Evolutionary conservation across 2,329 filamentous ascomycete species (phyloP), one percentile per base, ranked within the genome.

Genomic region (Fusarium sp.): DNA sequence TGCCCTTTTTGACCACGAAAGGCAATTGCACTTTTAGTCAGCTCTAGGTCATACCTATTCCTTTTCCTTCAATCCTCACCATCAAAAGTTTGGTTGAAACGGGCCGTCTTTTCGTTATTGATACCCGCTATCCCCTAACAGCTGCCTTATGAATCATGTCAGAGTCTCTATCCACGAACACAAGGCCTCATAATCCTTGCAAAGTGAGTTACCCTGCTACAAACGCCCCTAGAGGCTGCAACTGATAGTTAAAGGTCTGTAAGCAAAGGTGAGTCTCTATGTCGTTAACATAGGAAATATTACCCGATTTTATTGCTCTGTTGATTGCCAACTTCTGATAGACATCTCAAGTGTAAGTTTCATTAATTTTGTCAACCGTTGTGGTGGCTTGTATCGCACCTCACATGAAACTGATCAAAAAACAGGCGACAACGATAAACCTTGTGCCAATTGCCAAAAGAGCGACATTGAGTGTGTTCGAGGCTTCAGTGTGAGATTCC

Each of bases 371-470:
- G 18, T 38, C 44, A 26, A 13, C 12, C 16, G 38, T 33, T n/a
- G n/a, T n/a, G 38, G 54, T 33, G 30, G 54, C 28, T 33, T 56
- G 11, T 55, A 30, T n/a, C 24, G 15, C 22, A 9, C 20, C 5
- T 15, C 9, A 16, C 22, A 9, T 47, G n/a, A n/a, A 22, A 26
- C 48, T 53, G 2, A 53, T 36, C 48, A 35, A 35, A 4, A 39
- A 60, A 60, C 28, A 77, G 75, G 75, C n/a, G 75, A 77, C 42
- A 65, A 61, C 56, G 65, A 75, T 30, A 61, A 68, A 2, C 65
- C 67, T 18, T 79, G 78, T 42, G 65, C 76, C 30, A 79, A 78
- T 55, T 79, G 78, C 22, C 77, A 65, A 31, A 78, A 75, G 26
- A 76, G 67, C 26, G 73, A 72, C 11, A 62, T 68, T 13, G 77